Conservation (phyloP, 2,329 filamentous ascomycete species). For the Lasiodiplodia sp. region DNA sequence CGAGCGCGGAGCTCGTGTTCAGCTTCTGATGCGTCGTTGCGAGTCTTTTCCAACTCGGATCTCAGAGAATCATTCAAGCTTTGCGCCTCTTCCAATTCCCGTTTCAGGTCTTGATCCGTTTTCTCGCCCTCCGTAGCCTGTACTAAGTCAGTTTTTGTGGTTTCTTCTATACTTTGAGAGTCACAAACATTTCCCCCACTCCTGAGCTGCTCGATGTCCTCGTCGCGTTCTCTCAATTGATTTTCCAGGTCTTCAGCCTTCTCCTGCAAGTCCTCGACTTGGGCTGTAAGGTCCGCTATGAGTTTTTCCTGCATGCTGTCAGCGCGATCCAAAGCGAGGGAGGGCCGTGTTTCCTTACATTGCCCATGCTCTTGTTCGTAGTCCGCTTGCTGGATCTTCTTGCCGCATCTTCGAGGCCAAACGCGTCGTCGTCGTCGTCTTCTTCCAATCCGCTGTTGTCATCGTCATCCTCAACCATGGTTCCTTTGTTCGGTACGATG, state of each 20-base stretch:
- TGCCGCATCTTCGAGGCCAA: conserved; percentile 62
- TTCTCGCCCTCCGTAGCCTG: conserved; percentile 67
- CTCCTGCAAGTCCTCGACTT: conserved; percentile 76
- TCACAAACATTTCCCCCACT: conserved; percentile 57
- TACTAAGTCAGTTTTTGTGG: conserved; percentile 18
- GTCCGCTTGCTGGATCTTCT: conserved; percentile 46
- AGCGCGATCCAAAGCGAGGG: conserved; percentile 50
- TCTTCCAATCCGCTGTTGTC: conserved; percentile 66
- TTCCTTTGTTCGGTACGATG: conserved; percentile 97
- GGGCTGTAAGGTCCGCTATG: conserved; percentile 80
- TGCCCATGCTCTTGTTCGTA: conserved; percentile 53
- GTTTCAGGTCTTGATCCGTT: conserved; percentile 72
- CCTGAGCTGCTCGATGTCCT: conserved; percentile 68
- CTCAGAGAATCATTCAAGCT: conserved; percentile 78
- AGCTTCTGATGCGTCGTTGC: conserved; percentile 70
- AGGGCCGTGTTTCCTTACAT: conserved; percentile 24
- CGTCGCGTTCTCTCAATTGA: conserved; percentile 73
- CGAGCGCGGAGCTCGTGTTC: conserved; percentile 70
- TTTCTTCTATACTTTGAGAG: conserved; percentile 3
- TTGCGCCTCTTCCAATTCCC: conserved; percentile 68
- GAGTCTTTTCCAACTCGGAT: conserved; percentile 77
- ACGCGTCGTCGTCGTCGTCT: conserved; percentile 63
- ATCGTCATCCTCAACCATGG: conserved; percentile 95
- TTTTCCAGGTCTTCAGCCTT: conserved; percentile 77
- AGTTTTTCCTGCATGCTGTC: conserved; percentile 54